Conservation (phyloP, 805 yeast species). For the Suhomyces faveliae region DNA sequence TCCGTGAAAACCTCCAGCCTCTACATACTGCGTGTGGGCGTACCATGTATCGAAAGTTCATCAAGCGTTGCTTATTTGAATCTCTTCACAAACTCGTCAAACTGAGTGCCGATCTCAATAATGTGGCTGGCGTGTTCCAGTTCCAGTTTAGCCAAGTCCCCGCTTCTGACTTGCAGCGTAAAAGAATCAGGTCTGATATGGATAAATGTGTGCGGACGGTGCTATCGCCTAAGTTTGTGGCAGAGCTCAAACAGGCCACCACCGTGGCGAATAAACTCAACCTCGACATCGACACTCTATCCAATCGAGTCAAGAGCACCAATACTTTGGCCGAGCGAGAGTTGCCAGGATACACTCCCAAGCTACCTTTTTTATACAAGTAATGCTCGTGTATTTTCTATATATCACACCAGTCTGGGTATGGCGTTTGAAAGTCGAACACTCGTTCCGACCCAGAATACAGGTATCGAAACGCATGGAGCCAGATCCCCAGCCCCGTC, state of each 20-base stretch:
- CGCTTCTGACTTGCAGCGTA: conserved; percentile 15
- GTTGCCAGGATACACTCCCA: conserved; percentile 19
- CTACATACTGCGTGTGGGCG: conserved; percentile 35
- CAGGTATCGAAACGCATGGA: conserved; percentile 47
- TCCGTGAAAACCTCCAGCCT: conserved; percentile 27
- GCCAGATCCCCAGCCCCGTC: conserved; percentile 37
- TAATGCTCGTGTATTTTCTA: background rate
- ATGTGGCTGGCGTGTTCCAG: conserved; percentile 26
- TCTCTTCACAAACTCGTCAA: conserved; percentile 7
- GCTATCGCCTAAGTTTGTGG: background rate
- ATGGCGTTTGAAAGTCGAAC: conserved; percentile 40
- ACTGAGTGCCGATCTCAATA: conserved; percentile 4
- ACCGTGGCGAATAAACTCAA: conserved; percentile 1
- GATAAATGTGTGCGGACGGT: conserved; percentile 12
- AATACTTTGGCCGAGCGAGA: conserved; percentile 12
- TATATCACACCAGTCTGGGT: conserved; percentile 49
- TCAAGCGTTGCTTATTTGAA: conserved; percentile 10
- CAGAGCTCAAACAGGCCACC: background rate
- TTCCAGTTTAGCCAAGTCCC: conserved; percentile 22
- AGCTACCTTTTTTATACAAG: conserved; percentile 22
- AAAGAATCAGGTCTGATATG: conserved; percentile 9
- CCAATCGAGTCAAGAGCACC: background rate
- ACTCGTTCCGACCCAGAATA: conserved; percentile 18
- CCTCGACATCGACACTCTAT: conserved; percentile 1
- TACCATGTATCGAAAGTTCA: conserved; percentile 21